Conservation (phyloP, 768 basidiomycete genomes). For the Arthromyces matolae region DNA sequence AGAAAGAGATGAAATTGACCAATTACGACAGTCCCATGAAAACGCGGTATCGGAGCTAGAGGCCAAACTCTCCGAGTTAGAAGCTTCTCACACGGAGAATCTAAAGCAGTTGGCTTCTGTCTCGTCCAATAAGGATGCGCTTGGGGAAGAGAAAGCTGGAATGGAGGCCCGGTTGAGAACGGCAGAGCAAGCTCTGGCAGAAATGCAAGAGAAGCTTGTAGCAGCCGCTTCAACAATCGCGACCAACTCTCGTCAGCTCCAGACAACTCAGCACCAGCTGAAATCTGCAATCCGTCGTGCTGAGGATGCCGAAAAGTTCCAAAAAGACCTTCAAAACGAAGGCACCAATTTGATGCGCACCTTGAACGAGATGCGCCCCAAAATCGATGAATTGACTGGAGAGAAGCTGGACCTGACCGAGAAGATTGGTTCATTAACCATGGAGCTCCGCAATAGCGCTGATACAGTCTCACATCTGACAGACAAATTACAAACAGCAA, state of each 20-base stretch:
- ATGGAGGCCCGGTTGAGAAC: slow-evolving; percentile 46
- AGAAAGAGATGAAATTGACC: slow-evolving; percentile 57
- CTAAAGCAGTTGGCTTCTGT: slow-evolving; percentile 42
- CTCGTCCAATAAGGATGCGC: slow-evolving; percentile 42
- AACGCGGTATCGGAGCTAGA: slow-evolving; percentile 47
- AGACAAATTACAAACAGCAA: slow-evolving; percentile 49
- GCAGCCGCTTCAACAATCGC: slow-evolving; percentile 53
- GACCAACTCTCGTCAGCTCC: slow-evolving; percentile 51
- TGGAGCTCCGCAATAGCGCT: slow-evolving; percentile 53
- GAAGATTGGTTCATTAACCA: slow-evolving; percentile 53
- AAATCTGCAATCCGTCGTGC: slow-evolving; percentile 61
- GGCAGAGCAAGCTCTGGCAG: slow-evolving; percentile 42
- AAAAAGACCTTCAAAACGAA: slow-evolving; percentile 72
- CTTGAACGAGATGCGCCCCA: slow-evolving; percentile 83
- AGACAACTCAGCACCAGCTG: slow-evolving; percentile 62
- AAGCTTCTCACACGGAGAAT: slow-evolving; percentile 33
- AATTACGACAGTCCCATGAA: slow-evolving; percentile 37
- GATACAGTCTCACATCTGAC: slow-evolving; percentile 60
- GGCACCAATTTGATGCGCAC: slow-evolving; percentile 75
- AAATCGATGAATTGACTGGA: slow-evolving; percentile 77
- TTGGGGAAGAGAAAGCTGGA: slow-evolving; percentile 46
- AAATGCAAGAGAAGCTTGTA: slow-evolving; percentile 57
- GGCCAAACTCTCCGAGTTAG: slow-evolving; percentile 43
- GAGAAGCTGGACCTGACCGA: slow-evolving; percentile 68
- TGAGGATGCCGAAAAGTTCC: slow-evolving; percentile 68